Evolutionary conservation across 257 asterid genomes (phyloP), one percentile per base, ranked within the genome.

Genomic region (Forsythia suspensa): DNA sequence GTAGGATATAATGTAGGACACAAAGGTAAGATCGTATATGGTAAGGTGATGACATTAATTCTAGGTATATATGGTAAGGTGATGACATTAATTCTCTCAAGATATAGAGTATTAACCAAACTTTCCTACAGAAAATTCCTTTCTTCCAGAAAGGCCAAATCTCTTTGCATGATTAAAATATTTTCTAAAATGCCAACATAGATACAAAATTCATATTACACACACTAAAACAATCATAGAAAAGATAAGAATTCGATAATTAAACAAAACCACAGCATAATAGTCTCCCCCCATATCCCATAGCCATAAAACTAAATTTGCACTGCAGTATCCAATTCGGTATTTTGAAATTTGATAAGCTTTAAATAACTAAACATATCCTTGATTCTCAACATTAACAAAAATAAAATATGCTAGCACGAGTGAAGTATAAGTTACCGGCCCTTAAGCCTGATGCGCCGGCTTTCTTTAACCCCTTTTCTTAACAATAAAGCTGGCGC

Each of bases 391-490:
- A 76, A 46, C 57, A 46, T 13, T 66, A 37, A 42, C 21, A 66
- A 38, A 38, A 77, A 40, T 11, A 21, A 74, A 70, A 55, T 67
- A 48, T 36, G 20, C 39, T 29, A 67, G 37, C 66, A 18, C 18
- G 20, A 18, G 8, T 7, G 7, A 12, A 40, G 9, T 16, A 74
- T 20, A 70, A 74, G 37, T 66, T 88, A 91, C 98, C 97, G 73
- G 98, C 98, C 77, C 97, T 85, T 74, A 88, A 80, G n/a, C 97
- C 98, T 3, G 92, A 88, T 43, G 96, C 90, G 70, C 90, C 97
- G 51, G 98, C 97, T 82, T 86, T 93, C 88, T 93, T 92, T 72
- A 91, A 86, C 21, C 98, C 98, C 84, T 89, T 91, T 91, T 93
- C 97, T 93, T 93, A 77, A 93, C 89, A 77, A 93, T 91, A 77